A percentile compares a stretch with the other conserved stretches of the same genome.
phyloP scores from a whole-genome alignment of 75 land plant genomes.

The Picea sitchensis region DNA sequence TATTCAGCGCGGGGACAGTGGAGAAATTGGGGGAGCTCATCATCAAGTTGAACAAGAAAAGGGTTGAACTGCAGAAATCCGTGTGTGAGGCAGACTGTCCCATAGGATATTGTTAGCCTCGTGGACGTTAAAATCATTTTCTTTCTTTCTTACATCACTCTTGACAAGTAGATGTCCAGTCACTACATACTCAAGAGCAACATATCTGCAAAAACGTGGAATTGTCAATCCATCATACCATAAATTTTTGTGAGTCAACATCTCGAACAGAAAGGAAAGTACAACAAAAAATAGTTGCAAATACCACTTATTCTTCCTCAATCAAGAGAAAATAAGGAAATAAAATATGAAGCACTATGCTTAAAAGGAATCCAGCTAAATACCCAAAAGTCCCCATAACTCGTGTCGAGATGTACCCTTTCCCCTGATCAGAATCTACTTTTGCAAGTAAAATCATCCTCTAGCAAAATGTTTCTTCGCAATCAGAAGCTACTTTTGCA shows the following conservation, averaged over 20 bases:
- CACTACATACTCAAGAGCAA: slow-evolving; percentile 61
- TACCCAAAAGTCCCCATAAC: slow-evolving; percentile 96
- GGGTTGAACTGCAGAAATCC: no score
- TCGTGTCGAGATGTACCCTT: slow-evolving; percentile 84
- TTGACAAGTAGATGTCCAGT: slow-evolving; percentile 61
- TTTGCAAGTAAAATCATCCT: no score
- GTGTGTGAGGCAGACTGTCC: no score
- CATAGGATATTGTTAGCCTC: no score
- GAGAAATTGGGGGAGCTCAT: no score
- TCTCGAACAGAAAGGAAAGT: neutral
- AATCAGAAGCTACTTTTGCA: slow-evolving; percentile 67
- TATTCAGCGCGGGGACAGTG: no score
- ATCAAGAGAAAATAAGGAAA: neutral
- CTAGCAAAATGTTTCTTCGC: no score
- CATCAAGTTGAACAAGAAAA: no score
- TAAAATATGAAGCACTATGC: no score
- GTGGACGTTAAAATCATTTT: no score
- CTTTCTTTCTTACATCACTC: slow-evolving; percentile 31
- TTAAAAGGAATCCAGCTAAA: no score
- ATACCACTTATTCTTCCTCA: neutral
- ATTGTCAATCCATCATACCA: neutral
- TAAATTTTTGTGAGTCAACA: neutral
- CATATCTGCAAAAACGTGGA: slow-evolving; percentile 32
- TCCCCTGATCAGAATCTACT: slow-evolving; percentile 49
- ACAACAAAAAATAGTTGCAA: neutral